phyloP scores from a whole-genome alignment of 805 yeast species.

The Maudiozyma barnettii region DNA sequence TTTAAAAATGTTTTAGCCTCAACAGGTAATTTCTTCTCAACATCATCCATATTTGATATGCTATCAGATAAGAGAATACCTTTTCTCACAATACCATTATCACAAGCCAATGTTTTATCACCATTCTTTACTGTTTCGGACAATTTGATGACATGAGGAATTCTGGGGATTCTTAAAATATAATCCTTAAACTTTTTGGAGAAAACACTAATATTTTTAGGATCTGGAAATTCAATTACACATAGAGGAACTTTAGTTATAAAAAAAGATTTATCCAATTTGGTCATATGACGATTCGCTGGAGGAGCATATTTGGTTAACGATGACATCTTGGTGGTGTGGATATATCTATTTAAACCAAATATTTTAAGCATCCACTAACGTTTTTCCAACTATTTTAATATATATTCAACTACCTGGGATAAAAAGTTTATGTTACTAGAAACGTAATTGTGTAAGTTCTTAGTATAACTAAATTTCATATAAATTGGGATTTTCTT shows the following conservation, averaged over 20 bases:
- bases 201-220: slow-evolving; percentile 50
- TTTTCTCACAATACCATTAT: slow-evolving; percentile 22
- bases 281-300: slow-evolving; percentile 50
- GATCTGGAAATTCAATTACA: slow-evolving; percentile 62
- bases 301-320: slow-evolving; percentile 45
- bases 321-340: not conserved
- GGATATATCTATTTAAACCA: not conserved
- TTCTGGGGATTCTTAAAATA: slow-evolving; percentile 58
- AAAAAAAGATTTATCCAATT: slow-evolving; percentile 60
- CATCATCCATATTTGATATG: slow-evolving; percentile 33
- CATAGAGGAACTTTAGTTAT: slow-evolving; percentile 46
- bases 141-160: slow-evolving; percentile 55
- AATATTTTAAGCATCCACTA: slow-evolving; percentile 1
- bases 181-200: slow-evolving; percentile 50
- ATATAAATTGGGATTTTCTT: no score
- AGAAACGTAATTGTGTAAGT: no score
- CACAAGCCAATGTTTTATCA: slow-evolving; percentile 17
- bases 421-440: no score
- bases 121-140: slow-evolving; percentile 11
- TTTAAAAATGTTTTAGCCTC: slow-evolving; percentile 38
- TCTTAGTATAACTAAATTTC: no score
- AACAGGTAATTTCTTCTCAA: slow-evolving; percentile 32
- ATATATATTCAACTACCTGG: no score
- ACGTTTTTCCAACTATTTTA: no score
- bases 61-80: slow-evolving; percentile 52